Conservation (phyloP, 2,329 filamentous ascomycete species). For the Stemphylium lycopersici region DNA sequence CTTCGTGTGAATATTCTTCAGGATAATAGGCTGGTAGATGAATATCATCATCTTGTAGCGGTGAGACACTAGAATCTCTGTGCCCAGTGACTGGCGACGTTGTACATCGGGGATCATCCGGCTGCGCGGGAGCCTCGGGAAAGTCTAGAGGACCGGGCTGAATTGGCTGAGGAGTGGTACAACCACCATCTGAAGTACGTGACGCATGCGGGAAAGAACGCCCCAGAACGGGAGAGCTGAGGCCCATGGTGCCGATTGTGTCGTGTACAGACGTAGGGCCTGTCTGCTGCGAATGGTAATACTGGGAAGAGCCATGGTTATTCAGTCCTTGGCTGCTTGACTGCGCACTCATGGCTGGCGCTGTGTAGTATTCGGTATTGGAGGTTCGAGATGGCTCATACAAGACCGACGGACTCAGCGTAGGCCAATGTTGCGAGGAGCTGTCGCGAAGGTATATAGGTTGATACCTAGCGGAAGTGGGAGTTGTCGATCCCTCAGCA, state of each 20-base stretch:
- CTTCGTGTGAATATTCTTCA: no score
- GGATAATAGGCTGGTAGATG: no score
- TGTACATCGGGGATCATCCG: no score
- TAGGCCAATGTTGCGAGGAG: neutral
- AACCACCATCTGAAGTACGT: no score
- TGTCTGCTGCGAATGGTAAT: neutral
- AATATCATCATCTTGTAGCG: no score
- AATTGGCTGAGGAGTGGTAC: no score
- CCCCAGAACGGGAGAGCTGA: neutral
- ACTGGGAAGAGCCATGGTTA: neutral
- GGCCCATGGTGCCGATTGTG: neutral
- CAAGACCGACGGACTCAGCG: no score
- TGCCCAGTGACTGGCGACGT: no score
- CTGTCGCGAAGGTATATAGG: neutral
- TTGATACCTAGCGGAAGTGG: neutral
- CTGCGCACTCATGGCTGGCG: slow-evolving; percentile 5
- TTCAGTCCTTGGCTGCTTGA: slow-evolving; percentile 2
- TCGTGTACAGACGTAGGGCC: neutral
- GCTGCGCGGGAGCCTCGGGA: no score
- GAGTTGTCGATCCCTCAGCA: neutral
- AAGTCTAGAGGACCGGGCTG: no score
- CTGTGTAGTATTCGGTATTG: neutral
- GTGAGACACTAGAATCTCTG: no score
- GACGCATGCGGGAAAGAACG: no score
- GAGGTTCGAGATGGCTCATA: neutral